A percentile compares a stretch with the other conserved stretches of the same genome.
These are phyloP conservation scores for Gamsiella multidivaricata DNA, from an alignment of 192 early-diverging fungal species.

Conservation along the genomic window DNA sequence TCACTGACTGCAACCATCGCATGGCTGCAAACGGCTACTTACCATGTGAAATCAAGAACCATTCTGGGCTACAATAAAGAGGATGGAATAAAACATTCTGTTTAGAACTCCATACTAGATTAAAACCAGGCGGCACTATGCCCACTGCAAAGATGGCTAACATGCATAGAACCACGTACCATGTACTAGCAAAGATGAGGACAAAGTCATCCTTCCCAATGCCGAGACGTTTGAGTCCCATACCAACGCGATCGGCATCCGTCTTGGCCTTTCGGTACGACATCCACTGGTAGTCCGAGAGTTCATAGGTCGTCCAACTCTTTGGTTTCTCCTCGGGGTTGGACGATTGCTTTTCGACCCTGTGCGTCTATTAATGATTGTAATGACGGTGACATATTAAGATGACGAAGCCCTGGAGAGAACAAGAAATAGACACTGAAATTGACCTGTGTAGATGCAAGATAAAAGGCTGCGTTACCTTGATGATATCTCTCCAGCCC, in stretches of 20 bases:
- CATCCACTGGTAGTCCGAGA: conserved; percentile 77
- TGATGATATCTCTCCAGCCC: conserved; percentile 56
- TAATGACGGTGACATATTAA: not conserved
- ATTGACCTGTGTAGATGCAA: not conserved
- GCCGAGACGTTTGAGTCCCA: conserved; percentile 66
- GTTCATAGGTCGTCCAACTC: conserved; percentile 77
- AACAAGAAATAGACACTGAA: not conserved
- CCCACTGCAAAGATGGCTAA: too few relatives aligned
- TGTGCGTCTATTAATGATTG: conserved; percentile 15
- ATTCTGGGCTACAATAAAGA: too few relatives aligned
- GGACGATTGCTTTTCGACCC: conserved; percentile 36
- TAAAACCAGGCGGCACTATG: too few relatives aligned
- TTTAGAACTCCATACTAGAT: too few relatives aligned
- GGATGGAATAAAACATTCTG: too few relatives aligned
- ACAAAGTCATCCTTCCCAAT: conserved; percentile 56
- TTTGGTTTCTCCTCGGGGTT: conserved; percentile 61
- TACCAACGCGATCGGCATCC: conserved; percentile 56
- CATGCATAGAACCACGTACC: too few relatives aligned
- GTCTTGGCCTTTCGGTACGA: conserved; percentile 67
- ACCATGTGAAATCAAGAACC: conserved; percentile 51
- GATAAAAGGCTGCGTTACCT: conserved; percentile 26
- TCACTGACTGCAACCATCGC: too few relatives aligned
- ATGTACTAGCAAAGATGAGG: conserved; percentile 61
- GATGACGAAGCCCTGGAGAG: conserved; percentile 2
- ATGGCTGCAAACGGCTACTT: too few relatives aligned